Evolutionary conservation across 768 basidiomycete species (phyloP).

Genomic region (Mycena rebaudengoi): DNA sequence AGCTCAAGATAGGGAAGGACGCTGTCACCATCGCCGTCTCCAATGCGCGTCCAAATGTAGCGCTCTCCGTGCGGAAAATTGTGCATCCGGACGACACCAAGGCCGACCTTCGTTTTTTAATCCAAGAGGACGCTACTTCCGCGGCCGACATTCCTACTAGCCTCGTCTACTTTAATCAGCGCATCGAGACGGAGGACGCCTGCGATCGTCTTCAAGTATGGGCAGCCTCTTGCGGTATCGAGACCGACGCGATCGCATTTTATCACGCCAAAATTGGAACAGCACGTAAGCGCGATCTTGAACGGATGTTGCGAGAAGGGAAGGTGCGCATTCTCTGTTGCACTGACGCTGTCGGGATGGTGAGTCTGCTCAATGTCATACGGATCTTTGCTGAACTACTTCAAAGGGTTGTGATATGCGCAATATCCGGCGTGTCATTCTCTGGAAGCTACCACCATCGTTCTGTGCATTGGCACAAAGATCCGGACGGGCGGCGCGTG

Average conservation of each 20-base stretch:
- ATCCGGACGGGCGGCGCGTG: slow-evolving; percentile 26
- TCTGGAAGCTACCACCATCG: slow-evolving; percentile 29
- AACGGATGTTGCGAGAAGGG: slow-evolving; percentile 12
- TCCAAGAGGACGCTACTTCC: slow-evolving; percentile 19
- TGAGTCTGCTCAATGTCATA: slow-evolving; percentile 5
- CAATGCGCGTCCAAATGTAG: too few relatives aligned
- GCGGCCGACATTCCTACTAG: slow-evolving; percentile 27
- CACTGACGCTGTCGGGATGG: slow-evolving; percentile 38
- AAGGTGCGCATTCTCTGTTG: slow-evolving; percentile 26
- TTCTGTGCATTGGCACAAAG: slow-evolving; percentile 31
- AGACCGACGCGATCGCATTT: slow-evolving; percentile 19
- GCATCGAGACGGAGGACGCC: slow-evolving; percentile 13
- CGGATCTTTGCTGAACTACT: background rate
- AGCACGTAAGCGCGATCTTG: slow-evolving; percentile 29
- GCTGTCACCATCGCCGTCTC: slow-evolving; percentile 19
- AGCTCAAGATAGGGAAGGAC: background rate
- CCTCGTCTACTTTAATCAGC: slow-evolving; percentile 30
- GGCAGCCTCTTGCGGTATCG: slow-evolving; percentile 23
- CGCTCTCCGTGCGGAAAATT: slow-evolving; percentile 32
- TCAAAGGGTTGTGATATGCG: slow-evolving; percentile 19
- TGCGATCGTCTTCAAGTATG: slow-evolving; percentile 20
- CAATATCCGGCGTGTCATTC: slow-evolving; percentile 17
- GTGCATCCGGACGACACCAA: slow-evolving; percentile 14
- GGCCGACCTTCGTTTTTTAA: slow-evolving; percentile 33
- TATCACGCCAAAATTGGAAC: too few relatives aligned